Evolutionary conservation across 2,329 filamentous ascomycete species (phyloP), one percentile per base, ranked within the genome.

Genomic region (Fusarium dimerum): DNA sequence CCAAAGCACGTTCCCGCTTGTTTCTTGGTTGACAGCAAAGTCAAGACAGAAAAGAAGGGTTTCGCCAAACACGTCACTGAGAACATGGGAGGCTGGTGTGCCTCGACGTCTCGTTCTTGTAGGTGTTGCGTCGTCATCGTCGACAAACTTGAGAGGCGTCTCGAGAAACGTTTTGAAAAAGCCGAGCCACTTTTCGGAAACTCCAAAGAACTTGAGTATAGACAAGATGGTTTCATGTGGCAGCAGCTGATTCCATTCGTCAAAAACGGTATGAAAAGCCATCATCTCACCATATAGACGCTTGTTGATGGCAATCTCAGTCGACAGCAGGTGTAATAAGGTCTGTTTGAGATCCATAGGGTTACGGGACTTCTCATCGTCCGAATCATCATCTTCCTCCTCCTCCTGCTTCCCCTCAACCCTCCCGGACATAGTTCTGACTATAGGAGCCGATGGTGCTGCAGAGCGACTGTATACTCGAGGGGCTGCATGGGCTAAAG

Each of bases 41-140:
- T 88, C 86, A 59, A 88, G 78, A 53, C 81, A 84, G 61, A 88
- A 88, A 0, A 89, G 69, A 1, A 85, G 71, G 0, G 75, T 69
- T 63, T 89, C 86, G 0, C 83, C 80, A 48, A 87, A 79, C 9
- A 82, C 71, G 34, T 84, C 78, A 18, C 81, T 84, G 2, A 88
- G 71, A 0, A 77, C 71, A 61, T 87, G 82, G 5, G 79, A 80
- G 45, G 83, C 79, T 0, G 85, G 85, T 2, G 84, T 77, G 8
- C 85, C 85, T 15, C 82, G 76, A 49, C 74, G 77, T 10, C 85
- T 76, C 7, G 69, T 68, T 6, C 75, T 77, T 3, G 73, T 59
- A 12, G 72, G 53, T 0, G 73, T 73, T 2, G 73, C 67, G 1
- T 76, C 66, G 3, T 78, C 78, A 45, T 87, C 83, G 1, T 82